Percentiles rank a stretch among this genome's conserved stretches.
Conservation (phyloP, 2,329 filamentous ascomycete species). For the Aulographum hederae region DNA sequence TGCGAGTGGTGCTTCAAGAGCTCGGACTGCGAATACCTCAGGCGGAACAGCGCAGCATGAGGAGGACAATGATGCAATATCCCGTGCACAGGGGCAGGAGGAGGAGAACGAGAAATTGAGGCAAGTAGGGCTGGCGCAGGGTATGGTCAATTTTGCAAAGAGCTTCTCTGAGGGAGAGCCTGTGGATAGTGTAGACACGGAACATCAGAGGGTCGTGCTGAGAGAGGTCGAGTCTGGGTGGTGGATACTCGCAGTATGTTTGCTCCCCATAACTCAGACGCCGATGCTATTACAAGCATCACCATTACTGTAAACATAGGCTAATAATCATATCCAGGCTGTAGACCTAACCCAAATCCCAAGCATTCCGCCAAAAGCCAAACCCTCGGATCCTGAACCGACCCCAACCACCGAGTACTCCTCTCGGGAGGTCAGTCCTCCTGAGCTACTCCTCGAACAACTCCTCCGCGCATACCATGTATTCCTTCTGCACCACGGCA, state of each 20-base stretch:
- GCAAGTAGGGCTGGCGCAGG: slow-evolving; percentile 90
- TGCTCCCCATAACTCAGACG: neutral
- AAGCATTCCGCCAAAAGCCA: slow-evolving; percentile 17
- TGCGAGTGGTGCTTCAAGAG: too few relatives aligned
- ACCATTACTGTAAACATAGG: neutral
- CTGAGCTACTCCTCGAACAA: slow-evolving; percentile 60
- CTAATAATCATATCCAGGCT: slow-evolving; percentile 32
- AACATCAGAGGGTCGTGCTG: slow-evolving; percentile 68
- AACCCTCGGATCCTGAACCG: slow-evolving; percentile 13
- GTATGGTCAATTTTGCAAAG: slow-evolving; percentile 80
- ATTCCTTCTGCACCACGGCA: slow-evolving; percentile 76
- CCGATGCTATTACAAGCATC: neutral
- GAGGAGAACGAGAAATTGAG: slow-evolving; percentile 73
- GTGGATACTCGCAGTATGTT: slow-evolving; percentile 79
- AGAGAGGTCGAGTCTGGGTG: slow-evolving; percentile 78
- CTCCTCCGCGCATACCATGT: slow-evolving; percentile 64
- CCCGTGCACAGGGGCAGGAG: slow-evolving; percentile 26
- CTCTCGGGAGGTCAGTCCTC: slow-evolving; percentile 72
- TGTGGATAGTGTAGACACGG: slow-evolving; percentile 77
- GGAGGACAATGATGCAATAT: slow-evolving; percentile 11
- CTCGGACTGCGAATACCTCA: slow-evolving; percentile 10
- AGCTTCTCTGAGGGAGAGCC: slow-evolving; percentile 64
- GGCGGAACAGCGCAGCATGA: slow-evolving; percentile 12
- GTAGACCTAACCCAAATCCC: slow-evolving; percentile 66
- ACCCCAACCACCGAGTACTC: slow-evolving; percentile 56